A percentile compares a stretch with the other conserved stretches of the same genome.
Conservation (phyloP, 805 yeast species). For the Hanseniaspora occidentalis region DNA sequence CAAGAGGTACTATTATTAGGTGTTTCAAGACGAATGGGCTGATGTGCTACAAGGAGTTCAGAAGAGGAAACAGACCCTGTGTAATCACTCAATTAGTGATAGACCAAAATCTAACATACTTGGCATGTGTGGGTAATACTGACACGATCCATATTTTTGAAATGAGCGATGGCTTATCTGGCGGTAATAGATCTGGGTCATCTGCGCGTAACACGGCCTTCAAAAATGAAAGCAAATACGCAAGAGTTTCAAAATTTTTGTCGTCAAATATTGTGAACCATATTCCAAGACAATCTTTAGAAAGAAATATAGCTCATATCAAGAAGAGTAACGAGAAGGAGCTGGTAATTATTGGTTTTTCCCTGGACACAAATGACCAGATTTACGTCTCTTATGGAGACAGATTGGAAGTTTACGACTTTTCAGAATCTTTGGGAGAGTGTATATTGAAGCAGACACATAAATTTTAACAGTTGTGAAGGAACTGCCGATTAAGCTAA, state of each 20-base stretch:
- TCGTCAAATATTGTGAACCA: background rate
- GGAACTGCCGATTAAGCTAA: too few relatives aligned
- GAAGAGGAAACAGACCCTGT: slow-evolving; percentile 69
- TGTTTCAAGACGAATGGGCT: slow-evolving; percentile 46
- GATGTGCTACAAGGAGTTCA: slow-evolving; percentile 35
- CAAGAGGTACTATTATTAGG: slow-evolving; percentile 58
- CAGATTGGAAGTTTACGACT: background rate
- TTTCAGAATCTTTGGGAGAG: background rate
- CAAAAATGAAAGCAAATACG: background rate
- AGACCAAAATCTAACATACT: slow-evolving; percentile 43
- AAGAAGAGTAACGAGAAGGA: background rate
- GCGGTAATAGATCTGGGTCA: background rate
- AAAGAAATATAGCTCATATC: background rate
- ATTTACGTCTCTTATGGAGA: slow-evolving; percentile 1
- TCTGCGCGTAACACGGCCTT: background rate
- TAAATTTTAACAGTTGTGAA: background rate
- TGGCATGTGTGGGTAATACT: slow-evolving; percentile 74
- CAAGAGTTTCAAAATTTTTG: background rate
- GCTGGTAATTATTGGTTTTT: background rate
- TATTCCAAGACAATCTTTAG: background rate
- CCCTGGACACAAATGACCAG: background rate
- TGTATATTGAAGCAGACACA: background rate
- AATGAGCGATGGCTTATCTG: slow-evolving; percentile 32
- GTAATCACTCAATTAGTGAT: slow-evolving; percentile 56
- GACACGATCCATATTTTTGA: slow-evolving; percentile 85